Evolutionary conservation across 106 monocot genomes (phyloP).

Genomic region (Gastrodia elata): DNA sequence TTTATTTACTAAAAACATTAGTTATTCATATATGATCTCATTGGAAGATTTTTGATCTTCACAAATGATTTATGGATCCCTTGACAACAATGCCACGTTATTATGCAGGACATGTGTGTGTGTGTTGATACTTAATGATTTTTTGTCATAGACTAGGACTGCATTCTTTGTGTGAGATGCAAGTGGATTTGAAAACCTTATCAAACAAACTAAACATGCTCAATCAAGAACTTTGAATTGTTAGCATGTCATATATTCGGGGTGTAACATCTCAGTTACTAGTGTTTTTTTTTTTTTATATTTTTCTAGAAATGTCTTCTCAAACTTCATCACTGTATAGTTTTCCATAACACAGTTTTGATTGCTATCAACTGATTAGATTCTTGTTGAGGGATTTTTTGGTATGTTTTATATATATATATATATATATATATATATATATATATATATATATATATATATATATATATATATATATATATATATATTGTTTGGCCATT

Average conservation of each 20-base stretch:
- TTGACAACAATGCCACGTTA: too few species aligned
- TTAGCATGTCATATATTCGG: neutral
- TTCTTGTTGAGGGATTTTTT: neutral
- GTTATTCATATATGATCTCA: neutral
- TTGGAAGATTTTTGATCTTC: neutral
- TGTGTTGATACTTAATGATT: too few species aligned
- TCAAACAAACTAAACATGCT: neutral
- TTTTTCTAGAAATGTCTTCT: neutral
- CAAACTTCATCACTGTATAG: neutral
- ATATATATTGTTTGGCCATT: slow-evolving; percentile 3
- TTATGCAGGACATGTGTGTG: too few species aligned
- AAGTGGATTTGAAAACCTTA: neutral
- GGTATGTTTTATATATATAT: neutral
- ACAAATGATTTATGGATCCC: neutral
- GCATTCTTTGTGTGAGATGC: neutral
- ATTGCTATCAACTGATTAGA: neutral
- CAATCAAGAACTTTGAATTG: neutral
- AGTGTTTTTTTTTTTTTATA: neutral
- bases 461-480: too few species aligned
- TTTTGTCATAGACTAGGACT: neutral
- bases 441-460: too few species aligned
- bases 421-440: too few species aligned
- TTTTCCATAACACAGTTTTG: neutral
- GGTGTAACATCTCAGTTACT: neutral
- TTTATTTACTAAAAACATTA: neutral